Base-by-base conservation (phyloP, 2,329 filamentous ascomycete genomes). In the Sclerotinia subarctica region DNA sequence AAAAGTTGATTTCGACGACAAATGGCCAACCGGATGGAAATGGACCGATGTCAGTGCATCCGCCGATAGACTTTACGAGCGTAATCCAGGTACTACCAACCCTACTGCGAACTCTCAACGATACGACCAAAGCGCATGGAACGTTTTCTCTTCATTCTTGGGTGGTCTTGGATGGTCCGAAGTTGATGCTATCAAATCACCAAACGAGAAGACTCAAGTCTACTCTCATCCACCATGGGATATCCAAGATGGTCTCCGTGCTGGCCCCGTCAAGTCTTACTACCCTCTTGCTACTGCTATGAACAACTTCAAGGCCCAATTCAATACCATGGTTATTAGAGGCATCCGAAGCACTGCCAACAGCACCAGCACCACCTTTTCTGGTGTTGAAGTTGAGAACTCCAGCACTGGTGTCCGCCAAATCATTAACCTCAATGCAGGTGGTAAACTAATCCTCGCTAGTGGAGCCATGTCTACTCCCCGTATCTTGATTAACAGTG, bases 221-320 rank as follows among this genome's bases (percentile, higher is more conserved):
- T 92, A 83, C 78, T 83, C 83, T 58, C 84, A 86, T 77, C 86
- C 86, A 38, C 84, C 86, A 42, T 90, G 85, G 81, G 90, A 91
- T 85, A 89, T 88, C 75, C 64, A 66, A 46, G 79, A 87, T 57
- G 88, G 88, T 68, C 86, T 90, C 76, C 83, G 90, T 69, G 86
- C 86, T 64, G 90, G 90, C 1, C 89, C 89, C 13, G 81, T 92
- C 74, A 86, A 85, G 13, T 90, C 90, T 1, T 92, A 92, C 74
- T 84, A 92, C 1, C 85, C 88, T 10, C 82, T 83, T 13, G 88
- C 88, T 2, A 81, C 82, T 58, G 79, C 80, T 54, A 82, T 85
- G 66, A 78, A 80, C 58, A 90, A 91, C 80, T 92, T 92, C 79
- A 82, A 85, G 67, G 79, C 92, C 46, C 85, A 85, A 79, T 85